A percentile compares a stretch with the other conserved stretches of the same genome.
Conservation (phyloP, 352 stramenopile species). For the Thalassiosira hispida region DNA sequence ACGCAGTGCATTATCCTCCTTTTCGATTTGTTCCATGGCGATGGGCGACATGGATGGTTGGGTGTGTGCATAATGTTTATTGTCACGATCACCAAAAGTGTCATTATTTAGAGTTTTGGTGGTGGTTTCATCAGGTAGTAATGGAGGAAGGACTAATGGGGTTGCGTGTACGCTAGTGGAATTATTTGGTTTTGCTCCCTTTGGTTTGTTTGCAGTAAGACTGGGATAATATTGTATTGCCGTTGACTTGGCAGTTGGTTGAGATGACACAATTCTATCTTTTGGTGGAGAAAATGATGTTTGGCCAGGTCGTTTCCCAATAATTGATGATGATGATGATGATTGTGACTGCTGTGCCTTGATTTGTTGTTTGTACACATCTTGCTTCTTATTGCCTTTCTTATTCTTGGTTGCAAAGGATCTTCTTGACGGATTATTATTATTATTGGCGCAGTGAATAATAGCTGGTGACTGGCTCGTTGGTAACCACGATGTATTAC, state of each 20-base stretch:
- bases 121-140: neutral
- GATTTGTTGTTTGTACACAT: conserved; percentile 6
- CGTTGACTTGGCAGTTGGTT: neutral
- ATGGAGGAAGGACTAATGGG: conserved; percentile 41
- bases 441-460: too few species aligned
- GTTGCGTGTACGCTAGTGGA: conserved; percentile 5
- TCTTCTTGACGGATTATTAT: neutral
- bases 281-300: conserved; percentile 41
- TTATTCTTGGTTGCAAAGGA: conserved; percentile 10
- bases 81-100: conserved; percentile 13
- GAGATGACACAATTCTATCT: neutral
- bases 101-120: neutral
- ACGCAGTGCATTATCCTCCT: conserved; percentile 32
- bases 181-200: conserved; percentile 7
- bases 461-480: too few species aligned
- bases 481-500: too few species aligned
- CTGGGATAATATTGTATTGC: neutral
- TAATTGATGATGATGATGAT: conserved; percentile 20
- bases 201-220: neutral
- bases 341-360: neutral
- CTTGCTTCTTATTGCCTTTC: neutral
- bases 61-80: conserved; percentile 29
- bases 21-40: neutral
- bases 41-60: conserved; percentile 15
- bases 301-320: conserved; percentile 42